phyloP scores from a whole-genome alignment of 176 grass and related monocot genomes.

The Carex scoparia region DNA sequence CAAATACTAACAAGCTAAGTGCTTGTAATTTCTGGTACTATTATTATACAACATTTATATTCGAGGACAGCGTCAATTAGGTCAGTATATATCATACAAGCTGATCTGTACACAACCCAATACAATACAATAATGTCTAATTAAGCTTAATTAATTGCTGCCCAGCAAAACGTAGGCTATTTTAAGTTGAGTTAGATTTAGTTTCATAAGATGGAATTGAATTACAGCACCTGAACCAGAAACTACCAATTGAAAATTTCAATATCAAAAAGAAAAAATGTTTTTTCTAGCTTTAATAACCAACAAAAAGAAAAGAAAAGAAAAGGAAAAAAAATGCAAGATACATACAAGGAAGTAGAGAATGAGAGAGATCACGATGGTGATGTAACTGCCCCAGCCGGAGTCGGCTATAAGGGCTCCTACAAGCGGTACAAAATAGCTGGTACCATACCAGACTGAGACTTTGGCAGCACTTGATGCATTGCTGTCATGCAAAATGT shows the following conservation, averaged over 20 bases:
- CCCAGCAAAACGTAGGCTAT: too few species aligned
- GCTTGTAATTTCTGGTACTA: background rate
- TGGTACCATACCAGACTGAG: conserved; percentile 70
- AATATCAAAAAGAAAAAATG: background rate
- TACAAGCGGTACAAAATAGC: conserved; percentile 72
- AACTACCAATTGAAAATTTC: background rate
- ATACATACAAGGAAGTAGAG: conserved; percentile 69
- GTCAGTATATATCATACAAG: background rate
- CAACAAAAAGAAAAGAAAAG: background rate
- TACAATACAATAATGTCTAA: too few species aligned
- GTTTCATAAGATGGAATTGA: background rate
- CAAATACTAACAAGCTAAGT: background rate
- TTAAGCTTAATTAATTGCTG: too few species aligned
- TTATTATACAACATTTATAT: background rate
- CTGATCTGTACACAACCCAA: background rate
- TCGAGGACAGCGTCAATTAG: background rate
- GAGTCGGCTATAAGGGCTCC: conserved; percentile 62
- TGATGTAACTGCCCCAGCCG: conserved; percentile 68
- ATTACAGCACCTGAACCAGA: background rate
- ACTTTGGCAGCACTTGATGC: conserved; percentile 69
- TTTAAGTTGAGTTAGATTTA: background rate
- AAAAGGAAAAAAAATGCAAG: background rate
- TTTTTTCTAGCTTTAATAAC: background rate
- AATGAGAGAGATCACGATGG: conserved; percentile 51
- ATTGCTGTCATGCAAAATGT: conserved; percentile 50